A percentile compares a stretch with the other conserved stretches of the same genome.
Conservation (phyloP, 306 rosid species). For the Cicer cuneatum region DNA sequence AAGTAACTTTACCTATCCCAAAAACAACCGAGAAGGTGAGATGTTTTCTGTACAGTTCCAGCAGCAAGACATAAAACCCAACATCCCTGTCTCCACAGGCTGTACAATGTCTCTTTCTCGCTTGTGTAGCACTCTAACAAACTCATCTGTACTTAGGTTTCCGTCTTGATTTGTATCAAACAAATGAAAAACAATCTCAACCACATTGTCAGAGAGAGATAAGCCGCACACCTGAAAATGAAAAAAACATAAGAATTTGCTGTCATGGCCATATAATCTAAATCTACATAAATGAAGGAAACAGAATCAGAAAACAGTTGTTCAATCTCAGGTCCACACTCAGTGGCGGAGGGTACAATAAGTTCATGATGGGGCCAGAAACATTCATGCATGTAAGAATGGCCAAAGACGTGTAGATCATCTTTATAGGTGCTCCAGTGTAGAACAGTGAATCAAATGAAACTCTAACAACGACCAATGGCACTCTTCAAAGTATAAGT, state of each 20-base stretch:
- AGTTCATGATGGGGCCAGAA: too few relatives aligned
- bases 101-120: constrained; percentile 73
- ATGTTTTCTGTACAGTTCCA: constrained; percentile 42
- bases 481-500: too few relatives aligned
- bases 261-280: not conserved
- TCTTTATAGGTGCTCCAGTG: too few relatives aligned
- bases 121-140: constrained; percentile 64
- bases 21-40: constrained; percentile 40
- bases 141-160: constrained; percentile 66
- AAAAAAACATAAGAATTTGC: constrained; percentile 35
- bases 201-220: constrained; percentile 63
- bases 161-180: constrained; percentile 82
- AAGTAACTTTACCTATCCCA: constrained; percentile 25
- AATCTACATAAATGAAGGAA: not conserved
- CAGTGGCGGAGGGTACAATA: too few relatives aligned
- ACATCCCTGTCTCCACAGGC: constrained; percentile 62
- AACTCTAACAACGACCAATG: too few relatives aligned
- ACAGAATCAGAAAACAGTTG: not conserved
- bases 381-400: too few relatives aligned
- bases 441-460: too few relatives aligned
- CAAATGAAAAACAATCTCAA: constrained; percentile 73
- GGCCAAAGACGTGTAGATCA: too few relatives aligned
- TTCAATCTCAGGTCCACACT: not conserved
- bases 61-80: constrained; percentile 54
- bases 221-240: constrained; percentile 74